Base-by-base conservation (phyloP, 257 asterid genomes). In the Jaltomata sinuosa region DNA sequence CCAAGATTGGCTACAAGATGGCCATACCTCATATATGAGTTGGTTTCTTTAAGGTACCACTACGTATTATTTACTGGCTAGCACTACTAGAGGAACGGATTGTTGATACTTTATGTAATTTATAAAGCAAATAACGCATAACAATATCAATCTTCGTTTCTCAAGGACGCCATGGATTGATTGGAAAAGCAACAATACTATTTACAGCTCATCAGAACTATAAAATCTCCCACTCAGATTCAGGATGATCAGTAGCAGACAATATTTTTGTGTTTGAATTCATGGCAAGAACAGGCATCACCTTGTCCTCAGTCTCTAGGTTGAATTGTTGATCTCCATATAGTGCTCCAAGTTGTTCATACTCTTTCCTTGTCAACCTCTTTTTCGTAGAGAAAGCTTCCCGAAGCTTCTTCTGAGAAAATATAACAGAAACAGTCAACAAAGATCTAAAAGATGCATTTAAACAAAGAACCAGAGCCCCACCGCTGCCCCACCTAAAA, bases 371-470 rank as follows among this genome's bases (percentile, higher is more conserved):
- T 8, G 90, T 87, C 54, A 89, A 82, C 82, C 92, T 91, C 92
- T 83, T 74, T 84, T 84, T 93, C 3, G 93, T 87, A 16, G 91
- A 87, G 53, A 94, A 88, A 0, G 89, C 94, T 61, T 91, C 91
- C 4, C 86, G 85, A 47, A 94, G 80, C 85, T 91, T 94, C 80
- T 92, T 92, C 97, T 93, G 91, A 78, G 54, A 85, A 29, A 72
- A 72, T 45, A 29, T 36, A 3, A 81, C 85, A 38, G 87, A 79
- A 68, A 40, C 36, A 5, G 42, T 45, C 22, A 7, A 84, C 25
- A 59, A 42, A 77, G 29, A 57, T 9, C 74, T 45, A 81, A 81
- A 64, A 57, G 40, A 57, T 50, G 6, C 54, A 42, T 64, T 59
- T 68, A 36, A 22, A 25, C 3, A 34, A 80, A 68, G 8, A 42